phyloP scores from a whole-genome alignment of 345 rosid genomes.

The Citrus inodora region DNA sequence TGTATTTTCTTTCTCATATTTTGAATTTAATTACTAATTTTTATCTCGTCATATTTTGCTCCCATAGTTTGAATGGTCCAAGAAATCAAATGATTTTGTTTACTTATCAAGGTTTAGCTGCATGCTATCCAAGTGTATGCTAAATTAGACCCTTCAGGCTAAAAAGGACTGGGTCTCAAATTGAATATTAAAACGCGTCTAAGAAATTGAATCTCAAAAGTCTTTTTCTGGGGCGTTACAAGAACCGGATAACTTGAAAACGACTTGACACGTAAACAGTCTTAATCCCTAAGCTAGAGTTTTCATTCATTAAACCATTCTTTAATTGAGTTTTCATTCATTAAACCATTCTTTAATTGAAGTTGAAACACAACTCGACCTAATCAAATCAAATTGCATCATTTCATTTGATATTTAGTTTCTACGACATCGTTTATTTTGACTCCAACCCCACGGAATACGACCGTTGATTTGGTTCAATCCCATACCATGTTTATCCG shows the following conservation, averaged over 20 bases:
- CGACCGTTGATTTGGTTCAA: background rate
- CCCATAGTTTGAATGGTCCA: background rate
- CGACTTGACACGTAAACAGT: background rate
- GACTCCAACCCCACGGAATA: background rate
- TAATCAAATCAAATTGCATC: background rate
- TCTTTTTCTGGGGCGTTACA: background rate
- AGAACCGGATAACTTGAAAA: background rate
- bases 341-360: no score
- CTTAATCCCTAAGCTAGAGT: background rate
- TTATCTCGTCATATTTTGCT: no score
- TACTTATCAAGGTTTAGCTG: background rate
- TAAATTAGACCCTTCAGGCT: background rate
- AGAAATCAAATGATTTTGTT: background rate
- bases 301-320: no score
- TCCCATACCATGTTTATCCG: background rate
- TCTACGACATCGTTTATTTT: background rate
- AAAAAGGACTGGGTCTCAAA: background rate
- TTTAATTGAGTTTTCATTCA: no score
- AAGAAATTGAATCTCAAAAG: background rate
- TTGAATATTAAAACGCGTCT: background rate
- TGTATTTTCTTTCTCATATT: no score
- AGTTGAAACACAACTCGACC: no score
- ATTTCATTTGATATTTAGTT: background rate
- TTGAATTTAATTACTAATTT: no score
- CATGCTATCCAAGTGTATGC: background rate